Evolutionary conservation across 768 basidiomycete species (phyloP), one percentile per base, ranked within the genome.

Genomic region (Nidularia pulvinata): DNA sequence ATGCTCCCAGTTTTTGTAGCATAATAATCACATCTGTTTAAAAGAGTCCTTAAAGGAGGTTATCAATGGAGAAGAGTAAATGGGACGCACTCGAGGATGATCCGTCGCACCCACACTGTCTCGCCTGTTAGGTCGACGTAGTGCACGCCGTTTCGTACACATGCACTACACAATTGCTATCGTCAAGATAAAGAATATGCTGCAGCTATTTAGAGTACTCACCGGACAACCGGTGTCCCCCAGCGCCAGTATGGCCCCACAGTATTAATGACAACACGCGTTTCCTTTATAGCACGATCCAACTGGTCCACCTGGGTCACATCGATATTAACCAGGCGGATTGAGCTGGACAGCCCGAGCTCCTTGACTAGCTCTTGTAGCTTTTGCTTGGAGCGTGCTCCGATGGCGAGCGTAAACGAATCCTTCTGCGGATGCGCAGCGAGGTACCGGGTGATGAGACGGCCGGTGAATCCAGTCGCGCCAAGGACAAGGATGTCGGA

Each of bases 91-190:
- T 79, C 64, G 32, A 69, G 34, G 46, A 91, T 83, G 48, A 92
- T 86, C 11, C 83, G 70, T 55, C 70, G 71, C 46, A 89, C 78
- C 84, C 87, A 94, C 2, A 74, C 70, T 0, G 78, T 69, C 65
- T 95, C 93, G 6, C 89, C 88, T 1, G 88, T 84, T 34, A 95
- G 73, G 68, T 98, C 95, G 30, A 93, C 84, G 65, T 96, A 96
- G 68, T 95, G 92, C 6, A 83, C 80, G 5, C 89, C 86, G 54
- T 88, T 72, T 35, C 72, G 72, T 4, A 86, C 89, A 57, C 94
- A 96, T 4, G 89, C 86, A 53, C 82, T 90, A 50, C 10, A 52
- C 9, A n/a, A 7, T 22, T n/a, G n/a, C n/a, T n/a, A n/a, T n/a
- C n/a, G n/a, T n/a, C n/a, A n/a, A n/a, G n/a, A n/a, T n/a, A n/a